Evolutionary conservation across 768 basidiomycete genomes (phyloP), one percentile per base, ranked within the genome.

Genomic region (Lentinus brumalis): DNA sequence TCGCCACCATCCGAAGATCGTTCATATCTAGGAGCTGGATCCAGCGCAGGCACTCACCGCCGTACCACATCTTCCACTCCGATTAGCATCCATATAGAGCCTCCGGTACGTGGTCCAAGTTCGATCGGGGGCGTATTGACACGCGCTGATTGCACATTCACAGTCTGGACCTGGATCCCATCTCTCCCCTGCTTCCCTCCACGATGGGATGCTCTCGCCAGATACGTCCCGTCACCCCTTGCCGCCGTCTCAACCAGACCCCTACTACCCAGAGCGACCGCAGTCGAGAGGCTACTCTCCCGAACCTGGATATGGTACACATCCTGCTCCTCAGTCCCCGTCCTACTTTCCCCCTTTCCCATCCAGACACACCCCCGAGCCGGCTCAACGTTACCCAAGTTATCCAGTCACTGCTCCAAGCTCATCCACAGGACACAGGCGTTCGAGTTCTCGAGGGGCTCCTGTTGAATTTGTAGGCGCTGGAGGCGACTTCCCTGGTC

Each of bases 111-210:
- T 67, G 8, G 9, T 55, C 21, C 21, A 15, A 26, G 29, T 29
- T n/a, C 21, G 26, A 31, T 42, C 6, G 6, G 5, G 8, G 21
- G 14, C 29, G 2, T 35, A 26, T 14, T 51, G 2, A 39, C 30
- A 2, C 12, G 16, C 15, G 50, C 15, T 16, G 32, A 47, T 45
- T 51, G 21, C 40, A 9, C 16, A 52, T 32, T 38, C 15, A 9
- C 31, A 70, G 69, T 70, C 69, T 41, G 69, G 56, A 11, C 49
- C 60, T 15, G 57, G 58, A 3, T 70, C 70, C 2, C 63, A 59
- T 44, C 53, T 57, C 9, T 71, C 67, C 32, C 67, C 66, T 11
- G 31, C 52, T 2, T 57, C 58, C 12, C 14, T 57, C 7, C 53
- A 61, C 12, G 18, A 62, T 29, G 64, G 63, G n/a, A 65, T 66